Conservation (phyloP, 768 basidiomycete species). For the Rhizopogon roseolus region DNA sequence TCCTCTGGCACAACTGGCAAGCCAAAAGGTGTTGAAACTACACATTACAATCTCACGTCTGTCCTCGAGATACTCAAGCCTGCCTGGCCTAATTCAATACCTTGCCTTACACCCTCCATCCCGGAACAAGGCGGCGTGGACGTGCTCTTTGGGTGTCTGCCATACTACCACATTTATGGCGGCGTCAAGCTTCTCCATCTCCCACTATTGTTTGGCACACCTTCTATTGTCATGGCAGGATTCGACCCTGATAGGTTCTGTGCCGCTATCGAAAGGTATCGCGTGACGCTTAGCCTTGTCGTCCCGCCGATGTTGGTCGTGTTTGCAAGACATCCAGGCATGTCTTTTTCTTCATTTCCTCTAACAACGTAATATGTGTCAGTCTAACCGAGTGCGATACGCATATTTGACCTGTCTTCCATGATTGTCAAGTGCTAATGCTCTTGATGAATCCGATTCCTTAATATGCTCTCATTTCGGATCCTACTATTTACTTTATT, state of each 20-base stretch:
- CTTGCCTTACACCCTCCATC: conserved; percentile 17
- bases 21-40: conserved; percentile 71
- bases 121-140: conserved; percentile 27
- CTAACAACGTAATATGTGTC: background rate
- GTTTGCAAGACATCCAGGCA: conserved; percentile 65
- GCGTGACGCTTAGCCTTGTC: conserved; percentile 50
- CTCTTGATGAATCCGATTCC: background rate
- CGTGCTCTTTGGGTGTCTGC: conserved; percentile 58
- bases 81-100: conserved; percentile 36
- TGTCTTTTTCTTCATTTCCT: conserved; percentile 13
- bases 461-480: background rate
- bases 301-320: conserved; percentile 86
- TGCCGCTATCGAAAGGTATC: conserved; percentile 59
- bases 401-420: background rate
- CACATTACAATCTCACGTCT: conserved; percentile 63
- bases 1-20: conserved; percentile 69
- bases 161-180: conserved; percentile 54
- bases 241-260: conserved; percentile 75
- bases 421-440: background rate
- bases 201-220: conserved; percentile 44
- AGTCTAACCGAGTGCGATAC: background rate
- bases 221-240: conserved; percentile 54
- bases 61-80: conserved; percentile 47
- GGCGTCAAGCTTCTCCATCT: conserved; percentile 59
- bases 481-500: background rate